Conservation (phyloP, 2,329 filamentous ascomycete species). For the Dactylellina leptospora region DNA sequence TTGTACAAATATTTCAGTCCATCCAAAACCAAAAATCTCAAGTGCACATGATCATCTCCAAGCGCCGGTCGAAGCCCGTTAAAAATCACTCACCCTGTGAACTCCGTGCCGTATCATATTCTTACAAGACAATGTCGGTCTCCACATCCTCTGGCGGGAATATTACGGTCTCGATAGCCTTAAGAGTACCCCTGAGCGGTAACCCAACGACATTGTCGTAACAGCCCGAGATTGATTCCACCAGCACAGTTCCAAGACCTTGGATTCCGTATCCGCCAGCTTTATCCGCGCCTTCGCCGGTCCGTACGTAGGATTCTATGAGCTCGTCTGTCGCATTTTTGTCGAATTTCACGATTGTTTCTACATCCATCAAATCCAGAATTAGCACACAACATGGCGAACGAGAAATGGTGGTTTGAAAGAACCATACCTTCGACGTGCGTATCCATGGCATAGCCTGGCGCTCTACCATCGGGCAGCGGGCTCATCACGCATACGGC, state of each 20-base stretch:
- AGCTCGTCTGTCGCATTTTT: slow-evolving; percentile 78
- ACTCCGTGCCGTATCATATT: not conserved
- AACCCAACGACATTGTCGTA: slow-evolving; percentile 95
- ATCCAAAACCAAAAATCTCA: not conserved
- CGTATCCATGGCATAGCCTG: slow-evolving; percentile 83
- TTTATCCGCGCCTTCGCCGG: slow-evolving; percentile 92
- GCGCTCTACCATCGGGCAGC: slow-evolving; percentile 78
- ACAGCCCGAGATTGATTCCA: slow-evolving; percentile 87
- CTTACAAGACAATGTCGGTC: slow-evolving; percentile 55
- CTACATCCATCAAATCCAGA: no score
- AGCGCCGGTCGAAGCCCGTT: not conserved
- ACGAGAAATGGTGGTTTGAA: not conserved
- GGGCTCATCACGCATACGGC: slow-evolving; percentile 85
- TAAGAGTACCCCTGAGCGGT: slow-evolving; percentile 79
- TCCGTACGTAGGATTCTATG: slow-evolving; percentile 74
- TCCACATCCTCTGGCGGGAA: slow-evolving; percentile 73
- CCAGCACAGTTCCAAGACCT: slow-evolving; percentile 82
- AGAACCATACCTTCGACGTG: slow-evolving; percentile 72
- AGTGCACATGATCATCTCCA: not conserved
- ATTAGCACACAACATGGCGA: not conserved
- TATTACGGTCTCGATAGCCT: slow-evolving; percentile 87
- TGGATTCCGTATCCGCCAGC: slow-evolving; percentile 96
- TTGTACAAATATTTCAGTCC: not conserved
- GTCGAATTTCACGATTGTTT: slow-evolving; percentile 90
- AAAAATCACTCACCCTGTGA: not conserved